phyloP scores from a whole-genome alignment of 1,284 basidiomycete genomes.

The Ganoderma boninense region DNA sequence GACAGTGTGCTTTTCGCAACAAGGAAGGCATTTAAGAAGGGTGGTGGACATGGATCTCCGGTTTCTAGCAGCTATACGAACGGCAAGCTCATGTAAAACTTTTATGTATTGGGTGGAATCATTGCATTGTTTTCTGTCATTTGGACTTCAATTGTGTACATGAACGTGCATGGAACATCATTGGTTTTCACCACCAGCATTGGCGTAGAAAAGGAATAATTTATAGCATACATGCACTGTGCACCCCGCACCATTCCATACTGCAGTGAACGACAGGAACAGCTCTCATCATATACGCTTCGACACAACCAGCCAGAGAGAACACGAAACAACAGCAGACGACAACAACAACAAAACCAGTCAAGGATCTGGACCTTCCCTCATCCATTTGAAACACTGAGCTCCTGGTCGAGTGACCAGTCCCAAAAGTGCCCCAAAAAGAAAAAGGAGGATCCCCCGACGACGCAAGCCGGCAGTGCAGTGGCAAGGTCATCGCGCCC shows the following conservation, averaged over 20 bases:
- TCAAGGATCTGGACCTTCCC: background rate
- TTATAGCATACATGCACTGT: no score
- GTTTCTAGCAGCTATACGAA: conserved; percentile 45
- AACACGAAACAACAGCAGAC: no score
- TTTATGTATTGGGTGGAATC: conserved; percentile 19
- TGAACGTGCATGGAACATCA: conserved; percentile 1
- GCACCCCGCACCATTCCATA: no score
- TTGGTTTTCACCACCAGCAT: no score
- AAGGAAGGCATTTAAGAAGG: conserved; percentile 71
- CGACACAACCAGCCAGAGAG: no score
- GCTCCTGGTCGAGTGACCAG: conserved; percentile 26
- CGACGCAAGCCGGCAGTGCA: conserved; percentile 35
- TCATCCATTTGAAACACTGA: conserved; percentile 29
- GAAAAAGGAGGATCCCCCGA: conserved; percentile 33
- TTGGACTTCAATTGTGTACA: conserved; percentile 22
- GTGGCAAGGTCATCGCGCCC: conserved; percentile 36
- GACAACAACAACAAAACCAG: background rate
- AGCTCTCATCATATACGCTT: no score
- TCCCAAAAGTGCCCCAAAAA: conserved; percentile 27
- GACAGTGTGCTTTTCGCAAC: conserved; percentile 90
- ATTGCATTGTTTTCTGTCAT: conserved; percentile 11
- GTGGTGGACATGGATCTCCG: conserved; percentile 41
- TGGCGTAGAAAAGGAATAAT: no score
- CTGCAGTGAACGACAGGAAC: no score
- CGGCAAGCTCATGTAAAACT: conserved; percentile 58